phyloP scores from a whole-genome alignment of 306 rosid genomes.

The Senna siamea region DNA sequence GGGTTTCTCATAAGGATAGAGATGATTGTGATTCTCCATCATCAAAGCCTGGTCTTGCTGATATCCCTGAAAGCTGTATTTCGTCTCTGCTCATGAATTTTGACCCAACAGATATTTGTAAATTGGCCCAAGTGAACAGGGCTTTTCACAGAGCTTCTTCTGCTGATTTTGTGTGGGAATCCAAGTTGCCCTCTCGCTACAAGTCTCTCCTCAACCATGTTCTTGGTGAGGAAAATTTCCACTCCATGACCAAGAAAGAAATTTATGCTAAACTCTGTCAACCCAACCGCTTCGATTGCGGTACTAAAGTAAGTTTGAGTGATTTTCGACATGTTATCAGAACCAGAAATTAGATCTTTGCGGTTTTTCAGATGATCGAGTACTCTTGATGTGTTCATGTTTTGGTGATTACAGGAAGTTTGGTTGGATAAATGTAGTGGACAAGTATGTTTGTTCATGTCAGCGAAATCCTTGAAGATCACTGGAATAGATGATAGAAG shows the following conservation, averaged over 20 bases:
- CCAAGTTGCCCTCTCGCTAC: slow-evolving; percentile 66
- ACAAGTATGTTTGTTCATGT: slow-evolving; percentile 62
- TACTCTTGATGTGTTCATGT: no score
- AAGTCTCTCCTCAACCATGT: slow-evolving; percentile 49
- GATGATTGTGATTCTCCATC: background rate
- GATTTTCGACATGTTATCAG: no score
- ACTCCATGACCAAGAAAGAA: slow-evolving; percentile 52
- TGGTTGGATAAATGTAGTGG: slow-evolving; percentile 72
- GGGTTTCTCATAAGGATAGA: background rate
- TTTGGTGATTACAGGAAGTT: slow-evolving; percentile 53
- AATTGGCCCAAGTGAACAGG: slow-evolving; percentile 57
- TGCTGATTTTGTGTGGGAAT: slow-evolving; percentile 75
- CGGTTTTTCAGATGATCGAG: no score
- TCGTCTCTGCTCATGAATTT: slow-evolving; percentile 56
- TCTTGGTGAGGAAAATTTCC: slow-evolving; percentile 27
- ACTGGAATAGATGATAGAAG: slow-evolving; percentile 92
- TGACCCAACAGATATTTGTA: slow-evolving; percentile 79
- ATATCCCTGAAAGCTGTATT: slow-evolving; percentile 74
- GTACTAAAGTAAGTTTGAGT: slow-evolving; percentile 50
- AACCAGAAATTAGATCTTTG: no score
- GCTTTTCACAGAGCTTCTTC: slow-evolving; percentile 68
- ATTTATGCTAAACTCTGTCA: slow-evolving; percentile 61
- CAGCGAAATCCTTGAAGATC: slow-evolving; percentile 72
- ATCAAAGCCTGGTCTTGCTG: slow-evolving; percentile 51
- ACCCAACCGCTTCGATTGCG: slow-evolving; percentile 62